Evolutionary conservation across 129 eudicot species (phyloP).

Genomic region (Ambrosia trifida): DNA sequence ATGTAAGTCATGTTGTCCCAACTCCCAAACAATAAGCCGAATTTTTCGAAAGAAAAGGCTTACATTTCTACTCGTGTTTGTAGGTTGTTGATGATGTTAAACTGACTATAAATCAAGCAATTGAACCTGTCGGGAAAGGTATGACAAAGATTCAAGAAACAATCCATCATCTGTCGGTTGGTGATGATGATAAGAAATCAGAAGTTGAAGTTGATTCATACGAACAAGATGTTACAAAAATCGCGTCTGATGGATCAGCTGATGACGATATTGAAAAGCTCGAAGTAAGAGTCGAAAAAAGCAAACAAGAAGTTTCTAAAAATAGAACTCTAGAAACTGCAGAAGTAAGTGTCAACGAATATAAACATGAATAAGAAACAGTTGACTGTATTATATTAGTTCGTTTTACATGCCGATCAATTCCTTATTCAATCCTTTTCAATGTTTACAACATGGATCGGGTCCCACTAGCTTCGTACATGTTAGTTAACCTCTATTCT

Average conservation of each 20-base stretch:
- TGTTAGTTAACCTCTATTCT: slow-evolving; percentile 2
- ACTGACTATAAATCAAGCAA: slow-evolving; percentile 85
- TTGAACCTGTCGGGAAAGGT: slow-evolving; percentile 90
- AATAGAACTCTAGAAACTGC: slow-evolving; percentile 18
- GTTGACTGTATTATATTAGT: slow-evolving; percentile 18
- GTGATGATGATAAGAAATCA: slow-evolving; percentile 43
- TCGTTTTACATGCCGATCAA: slow-evolving; percentile 5
- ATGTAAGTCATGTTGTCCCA: slow-evolving; percentile 42
- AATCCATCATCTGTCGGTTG: slow-evolving; percentile 62
- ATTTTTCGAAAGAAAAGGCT: neutral
- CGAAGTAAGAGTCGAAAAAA: slow-evolving; percentile 56
- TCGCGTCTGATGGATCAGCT: slow-evolving; percentile 8
- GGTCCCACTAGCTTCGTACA: slow-evolving; percentile 15
- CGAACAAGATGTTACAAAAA: slow-evolving; percentile 40
- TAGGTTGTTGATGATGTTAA: slow-evolving; percentile 94
- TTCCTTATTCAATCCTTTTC: neutral
- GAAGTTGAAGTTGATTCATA: slow-evolving; percentile 65
- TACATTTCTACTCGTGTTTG: neutral
- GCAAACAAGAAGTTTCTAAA: slow-evolving; percentile 38
- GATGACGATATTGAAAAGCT: slow-evolving; percentile 43
- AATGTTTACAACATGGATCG: neutral
- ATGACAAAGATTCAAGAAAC: slow-evolving; percentile 89
- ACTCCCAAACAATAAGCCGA: neutral
- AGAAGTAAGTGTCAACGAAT: slow-evolving; percentile 27
- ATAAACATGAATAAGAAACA: slow-evolving; percentile 19